These are phyloP conservation scores for Epichloe uncinata DNA, from an alignment of 2,329 filamentous ascomycete genomes.

Conservation along the genomic window DNA sequence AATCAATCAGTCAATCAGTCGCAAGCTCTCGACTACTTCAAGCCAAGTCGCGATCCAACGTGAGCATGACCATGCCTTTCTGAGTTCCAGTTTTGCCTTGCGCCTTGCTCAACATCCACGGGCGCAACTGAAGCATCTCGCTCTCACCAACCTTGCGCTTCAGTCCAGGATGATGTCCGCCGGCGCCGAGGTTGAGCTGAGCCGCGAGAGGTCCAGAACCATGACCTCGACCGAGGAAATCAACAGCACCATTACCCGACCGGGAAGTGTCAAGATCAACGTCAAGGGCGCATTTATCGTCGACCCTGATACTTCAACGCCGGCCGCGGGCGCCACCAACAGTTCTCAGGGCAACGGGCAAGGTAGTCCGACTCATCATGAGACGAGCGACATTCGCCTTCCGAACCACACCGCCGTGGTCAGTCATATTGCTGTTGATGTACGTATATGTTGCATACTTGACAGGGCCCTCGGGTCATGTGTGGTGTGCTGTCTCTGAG, in stretches of 20 bases:
- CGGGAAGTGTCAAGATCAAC: conserved; percentile 79
- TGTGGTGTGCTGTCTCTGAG: too few species aligned
- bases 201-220: conserved; percentile 11
- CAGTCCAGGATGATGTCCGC: conserved; percentile 6
- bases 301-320: conserved; percentile 55
- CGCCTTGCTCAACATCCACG: background rate
- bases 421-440: conserved; percentile 93
- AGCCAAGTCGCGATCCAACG: background rate
- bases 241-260: conserved; percentile 46
- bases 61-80: conserved; percentile 1
- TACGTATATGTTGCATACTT: conserved; percentile 31
- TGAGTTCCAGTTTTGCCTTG: background rate
- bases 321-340: conserved; percentile 23
- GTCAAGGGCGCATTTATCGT: conserved; percentile 95
- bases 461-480: too few species aligned
- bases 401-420: conserved; percentile 92
- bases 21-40: conserved; percentile 1
- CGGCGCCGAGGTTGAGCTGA: background rate
- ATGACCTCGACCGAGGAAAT: conserved; percentile 40
- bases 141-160: background rate
- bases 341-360: conserved; percentile 26
- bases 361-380: conserved; percentile 39
- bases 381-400: conserved; percentile 87
- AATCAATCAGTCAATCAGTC: too few species aligned
- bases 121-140: background rate